Base-by-base conservation (phyloP, 805 yeast species). In the Teunomyces cretensis region DNA sequence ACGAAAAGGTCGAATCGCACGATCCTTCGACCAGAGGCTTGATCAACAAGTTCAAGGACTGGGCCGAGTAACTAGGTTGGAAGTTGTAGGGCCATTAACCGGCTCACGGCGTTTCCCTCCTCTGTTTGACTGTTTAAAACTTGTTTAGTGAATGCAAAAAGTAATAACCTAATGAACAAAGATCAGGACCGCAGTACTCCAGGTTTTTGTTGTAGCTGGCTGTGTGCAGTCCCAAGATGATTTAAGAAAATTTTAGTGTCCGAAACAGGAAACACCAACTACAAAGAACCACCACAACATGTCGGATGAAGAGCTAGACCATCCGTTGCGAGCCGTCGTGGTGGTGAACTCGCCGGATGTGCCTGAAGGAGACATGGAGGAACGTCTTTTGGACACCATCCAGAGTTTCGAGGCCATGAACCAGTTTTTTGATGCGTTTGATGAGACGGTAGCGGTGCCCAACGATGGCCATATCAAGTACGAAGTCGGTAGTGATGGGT, bases 1-100 rank as follows among this genome's bases (percentile, higher is more conserved):
- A 67, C 38, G 69, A 73, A 44, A 54, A 56, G 46, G 83, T 86
- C 45, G 65, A 73, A 30, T 64, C 81, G 49, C 99, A 94, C 70
- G 99, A 94, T 67, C 84, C 84, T 32, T 87, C 96, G 40, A 94
- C 99, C 58, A 86, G 86, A 66, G 89, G 86, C 53, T 81, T 94
- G 74, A 90, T 94, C 74, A 92, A 94, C 85, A 86, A 86, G 75
- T 94, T 89, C 85, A 92, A 92, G 78, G 66, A 78, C 60, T 92
- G 98, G 97, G 57, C 68, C 46, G 41, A 44, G 30, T 60, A 52
- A 60, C 53, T 53, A 38, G 28, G 24, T 12, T 36, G 30, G 27
- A 46, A 46, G 44, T 46, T 47, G 43, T 44, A 36, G 37, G 24
- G 11, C n/a, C 17, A 9, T 15, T 22, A n/a, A n/a, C n/a, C n/a